Evolutionary conservation across 306 rosid genomes (phyloP), one percentile per base, ranked within the genome.

Genomic region (Mimosa pudica): DNA sequence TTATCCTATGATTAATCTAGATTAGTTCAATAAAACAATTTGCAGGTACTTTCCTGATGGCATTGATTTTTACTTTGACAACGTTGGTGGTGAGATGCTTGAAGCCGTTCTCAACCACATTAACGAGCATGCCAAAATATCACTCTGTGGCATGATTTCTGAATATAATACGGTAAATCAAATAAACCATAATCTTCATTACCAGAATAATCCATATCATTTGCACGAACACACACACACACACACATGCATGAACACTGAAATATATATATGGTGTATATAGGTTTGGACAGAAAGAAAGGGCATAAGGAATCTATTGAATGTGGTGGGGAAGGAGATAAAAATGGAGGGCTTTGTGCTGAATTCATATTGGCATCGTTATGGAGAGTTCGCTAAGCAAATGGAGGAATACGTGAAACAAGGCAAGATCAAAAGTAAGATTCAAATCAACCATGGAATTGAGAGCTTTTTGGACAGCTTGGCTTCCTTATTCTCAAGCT

Each of bases 21-120:
- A 5, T 24, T 24, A 24, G 1, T 38, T 38, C 42, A 16, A 52
- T 16, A 57, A 60, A 58, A 20, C 75, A 64, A 64, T 32, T 18
- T 55, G 41, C 57, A 88, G 94, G 82, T 85, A 87, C 70, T 91
- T 85, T 70, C 95, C 93, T 5, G 14, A 87, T 72, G 96, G 93
- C 8, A 89, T 89, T 54, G 93, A 89, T 81, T 81, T 89, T 12
- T 91, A 91, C 61, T 71, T 91, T 71, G 96, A 89, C 71, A 87
- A 91, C 9, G 93, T 89, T 81, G 96, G 96, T n/a, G 93, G 90
- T 42, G 63, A 89, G 84, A 89, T 89, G 91, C 89, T 89, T 79
- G 96, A 89, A 86, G 78, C 90, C 54, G 93, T 84, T 16, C 93
- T 91, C 61, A 89, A 89, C 81, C 88, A 89, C 82, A 89, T 91